Base-by-base conservation (phyloP, 2,329 filamentous ascomycete species). In the Lojkania enalia region DNA sequence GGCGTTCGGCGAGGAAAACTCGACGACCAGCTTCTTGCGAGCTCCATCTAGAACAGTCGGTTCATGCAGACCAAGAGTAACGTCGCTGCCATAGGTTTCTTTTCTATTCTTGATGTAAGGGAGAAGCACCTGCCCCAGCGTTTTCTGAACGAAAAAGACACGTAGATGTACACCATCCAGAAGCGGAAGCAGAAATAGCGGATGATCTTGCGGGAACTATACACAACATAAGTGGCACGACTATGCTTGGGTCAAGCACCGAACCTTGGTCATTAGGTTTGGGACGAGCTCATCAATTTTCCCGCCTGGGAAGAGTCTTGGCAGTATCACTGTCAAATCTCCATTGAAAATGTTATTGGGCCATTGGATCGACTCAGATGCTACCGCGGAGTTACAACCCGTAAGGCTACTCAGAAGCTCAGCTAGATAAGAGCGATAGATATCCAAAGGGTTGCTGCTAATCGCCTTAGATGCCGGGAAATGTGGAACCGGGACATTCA, bases 1-100 rank as follows among this genome's bases (percentile, higher is more conserved):
- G 20, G 85, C 84, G 61, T 89, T 89, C 20, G 86, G 86, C 0
- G 85, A 88, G 1, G 84, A 87, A 60, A 88, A 88, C 57, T 89
- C 86, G 52, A 89, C 76, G 21, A 89, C 75, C 2, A 79, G 61
- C 47, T 75, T 77, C 71, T 84, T 85, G 45, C 71, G 71, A 46
- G 73, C 77, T 44, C 74, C 67, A 35, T 71, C 74, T 2, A 77
- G 71, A 57, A 81, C 74, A 15, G 72, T 64, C 33, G 74, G 71
- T 59, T 83, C 77, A 48, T 70, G 74, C 19, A 79, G 67, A 29
- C 79, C 80, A 32, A 69, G 51, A 32, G 14, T 19, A 12, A 66
- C 63, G 56, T 80, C 74, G 52, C 66, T 70, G 41, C 86, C 86
- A 52, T 80, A 90, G 4, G 70, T 67, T 2, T 60, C 48, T 37